phyloP scores from a whole-genome alignment of 768 basidiomycete species.

The Chalciporus chontae region DNA sequence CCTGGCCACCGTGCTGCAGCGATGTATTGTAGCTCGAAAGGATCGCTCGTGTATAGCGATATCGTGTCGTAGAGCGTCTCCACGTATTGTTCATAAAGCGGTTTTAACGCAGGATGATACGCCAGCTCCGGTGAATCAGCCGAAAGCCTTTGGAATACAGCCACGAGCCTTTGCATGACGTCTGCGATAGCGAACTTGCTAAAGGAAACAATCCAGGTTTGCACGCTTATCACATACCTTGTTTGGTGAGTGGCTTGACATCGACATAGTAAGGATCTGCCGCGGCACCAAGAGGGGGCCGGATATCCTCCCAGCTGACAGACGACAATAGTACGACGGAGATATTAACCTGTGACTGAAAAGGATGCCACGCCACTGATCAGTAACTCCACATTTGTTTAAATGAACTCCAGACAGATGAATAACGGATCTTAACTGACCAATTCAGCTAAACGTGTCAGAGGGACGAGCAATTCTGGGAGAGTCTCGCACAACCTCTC shows the following conservation, averaged over 20 bases:
- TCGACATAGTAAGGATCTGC: constrained; percentile 71
- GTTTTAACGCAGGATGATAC: constrained; percentile 53
- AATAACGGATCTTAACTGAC: constrained; percentile 38
- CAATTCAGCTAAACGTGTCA: constrained; percentile 69
- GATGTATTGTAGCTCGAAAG: constrained; percentile 69
- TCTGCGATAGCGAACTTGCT: constrained; percentile 20
- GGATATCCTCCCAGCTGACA: constrained; percentile 67
- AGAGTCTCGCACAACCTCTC: constrained; percentile 61
- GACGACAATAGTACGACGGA: constrained; percentile 62
- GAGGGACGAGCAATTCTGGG: constrained; percentile 64
- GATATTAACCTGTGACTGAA: constrained; percentile 56
- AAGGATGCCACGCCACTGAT: constrained; percentile 2
- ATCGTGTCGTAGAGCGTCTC: constrained; percentile 58
- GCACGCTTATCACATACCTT: constrained; percentile 40
- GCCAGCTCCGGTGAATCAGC: constrained; percentile 20
- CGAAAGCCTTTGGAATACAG: constrained; percentile 31
- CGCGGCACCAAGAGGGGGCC: constrained; percentile 65
- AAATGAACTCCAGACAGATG: neutral
- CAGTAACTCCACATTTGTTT: neutral
- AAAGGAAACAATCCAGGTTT: neutral
- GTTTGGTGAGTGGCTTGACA: constrained; percentile 49
- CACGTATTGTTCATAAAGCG: constrained; percentile 64
- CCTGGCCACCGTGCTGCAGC: constrained; percentile 79
- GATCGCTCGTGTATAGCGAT: constrained; percentile 61
- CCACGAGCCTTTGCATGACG: constrained; percentile 34